Conservation (phyloP, 208 protist species). For the Herpetomonas muscarum region DNA sequence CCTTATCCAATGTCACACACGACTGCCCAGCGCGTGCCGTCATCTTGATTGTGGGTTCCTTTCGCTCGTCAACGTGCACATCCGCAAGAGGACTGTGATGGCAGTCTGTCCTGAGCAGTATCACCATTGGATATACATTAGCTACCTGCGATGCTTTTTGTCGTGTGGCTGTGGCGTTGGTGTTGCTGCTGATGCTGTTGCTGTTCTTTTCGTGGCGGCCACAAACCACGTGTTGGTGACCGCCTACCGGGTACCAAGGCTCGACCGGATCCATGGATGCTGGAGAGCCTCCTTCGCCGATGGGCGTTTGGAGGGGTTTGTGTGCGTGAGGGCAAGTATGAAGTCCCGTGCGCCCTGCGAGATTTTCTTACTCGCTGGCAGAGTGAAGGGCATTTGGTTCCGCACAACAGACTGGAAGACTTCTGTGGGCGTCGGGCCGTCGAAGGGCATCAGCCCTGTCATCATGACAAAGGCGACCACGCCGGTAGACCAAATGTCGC, state of each 20-base stretch:
- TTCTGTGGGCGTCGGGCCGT: constrained; percentile 44
- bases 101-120: too few species aligned
- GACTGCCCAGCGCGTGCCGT: too few species aligned
- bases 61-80: too few species aligned
- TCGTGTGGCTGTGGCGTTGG: too few species aligned
- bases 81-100: too few species aligned
- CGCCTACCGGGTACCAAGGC: neutral
- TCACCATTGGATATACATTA: too few species aligned
- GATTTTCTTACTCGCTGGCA: constrained; percentile 23
- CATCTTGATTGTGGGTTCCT: too few species aligned
- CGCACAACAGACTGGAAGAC: constrained; percentile 65
- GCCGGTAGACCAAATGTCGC: constrained; percentile 89
- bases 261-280: constrained; percentile 36
- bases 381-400: constrained; percentile 68
- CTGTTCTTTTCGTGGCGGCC: too few species aligned
- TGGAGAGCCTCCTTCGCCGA: constrained; percentile 57
- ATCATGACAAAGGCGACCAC: constrained; percentile 82
- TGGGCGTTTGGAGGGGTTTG: constrained; percentile 54
- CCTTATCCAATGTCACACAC: too few species aligned
- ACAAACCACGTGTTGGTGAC: too few species aligned
- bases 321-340: constrained; percentile 41
- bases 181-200: too few species aligned
- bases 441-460: constrained; percentile 78
- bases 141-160: too few species aligned
- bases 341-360: constrained; percentile 46